Conservation (phyloP, 2,329 filamentous ascomycete genomes). For the Drechslerella coelobrocha region DNA sequence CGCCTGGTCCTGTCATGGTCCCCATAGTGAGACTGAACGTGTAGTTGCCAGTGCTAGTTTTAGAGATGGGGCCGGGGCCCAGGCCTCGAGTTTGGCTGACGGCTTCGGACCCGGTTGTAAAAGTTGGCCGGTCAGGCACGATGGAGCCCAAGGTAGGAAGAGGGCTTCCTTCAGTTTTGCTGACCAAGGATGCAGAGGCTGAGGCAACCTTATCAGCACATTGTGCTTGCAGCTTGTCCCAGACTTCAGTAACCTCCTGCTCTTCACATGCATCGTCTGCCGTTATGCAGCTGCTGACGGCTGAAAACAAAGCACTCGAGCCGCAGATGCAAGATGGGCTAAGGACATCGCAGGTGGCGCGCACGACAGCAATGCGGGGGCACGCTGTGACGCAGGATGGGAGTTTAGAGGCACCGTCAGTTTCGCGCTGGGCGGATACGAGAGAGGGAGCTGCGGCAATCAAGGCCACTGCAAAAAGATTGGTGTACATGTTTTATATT, state of each 20-base stretch:
- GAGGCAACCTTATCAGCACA: conserved; percentile 36
- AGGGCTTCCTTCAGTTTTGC: conserved; percentile 9
- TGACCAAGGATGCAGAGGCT: conserved; percentile 27
- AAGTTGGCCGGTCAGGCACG: conserved; percentile 7
- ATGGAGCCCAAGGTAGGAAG: conserved; percentile 15
- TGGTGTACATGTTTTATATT: conserved; percentile 31
- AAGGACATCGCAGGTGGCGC: conserved; percentile 44
- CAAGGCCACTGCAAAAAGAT: conserved; percentile 8
- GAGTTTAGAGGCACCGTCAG: conserved; percentile 21
- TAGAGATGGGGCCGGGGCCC: conserved; percentile 7
- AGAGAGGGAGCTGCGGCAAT: conserved; percentile 13
- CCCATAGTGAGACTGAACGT: conserved; percentile 26
- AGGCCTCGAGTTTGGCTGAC: conserved; percentile 5
- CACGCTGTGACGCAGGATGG: conserved; percentile 42
- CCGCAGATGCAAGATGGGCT: conserved; percentile 45
- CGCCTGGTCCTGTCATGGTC: conserved; percentile 16
- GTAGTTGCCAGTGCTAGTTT: not conserved
- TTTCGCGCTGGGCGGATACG: conserved; percentile 15
- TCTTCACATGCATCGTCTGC: conserved; percentile 34
- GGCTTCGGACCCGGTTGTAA: not conserved
- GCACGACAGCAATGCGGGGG: conserved; percentile 33
- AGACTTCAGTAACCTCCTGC: conserved; percentile 26
- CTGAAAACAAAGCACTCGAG: conserved; percentile 38
- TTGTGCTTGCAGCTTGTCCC: conserved; percentile 38
- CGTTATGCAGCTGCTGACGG: conserved; percentile 31